A percentile compares a stretch with the other conserved stretches of the same genome.
Conservation (phyloP, 208 protist genomes). For the Angomonas desouzai region DNA sequence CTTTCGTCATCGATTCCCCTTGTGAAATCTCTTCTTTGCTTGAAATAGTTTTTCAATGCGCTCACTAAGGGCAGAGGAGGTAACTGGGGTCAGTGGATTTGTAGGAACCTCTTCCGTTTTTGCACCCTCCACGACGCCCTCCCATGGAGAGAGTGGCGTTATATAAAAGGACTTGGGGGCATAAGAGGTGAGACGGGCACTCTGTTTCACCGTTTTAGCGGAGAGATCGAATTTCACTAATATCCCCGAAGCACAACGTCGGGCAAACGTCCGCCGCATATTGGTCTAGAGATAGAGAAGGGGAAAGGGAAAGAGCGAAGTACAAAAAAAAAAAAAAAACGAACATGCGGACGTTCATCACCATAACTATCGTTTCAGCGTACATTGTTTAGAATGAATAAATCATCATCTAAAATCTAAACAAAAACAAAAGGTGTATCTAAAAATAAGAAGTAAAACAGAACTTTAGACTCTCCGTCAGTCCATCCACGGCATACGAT, state of each 20-base stretch:
- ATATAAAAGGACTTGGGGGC: not conserved
- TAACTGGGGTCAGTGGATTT: not conserved
- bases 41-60: not conserved
- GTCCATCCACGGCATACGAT: slow-evolving; percentile 12
- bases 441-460: not conserved
- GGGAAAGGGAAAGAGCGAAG: not conserved
- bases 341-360: not conserved
- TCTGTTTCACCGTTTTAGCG: not conserved
- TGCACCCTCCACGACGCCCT: not conserved
- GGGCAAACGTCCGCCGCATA: not conserved
- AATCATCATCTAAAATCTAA: not conserved
- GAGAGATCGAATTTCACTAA: not conserved
- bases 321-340: not conserved
- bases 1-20: not conserved
- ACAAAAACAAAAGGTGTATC: not conserved
- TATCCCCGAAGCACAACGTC: not conserved
- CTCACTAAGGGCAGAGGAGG: not conserved
- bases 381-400: no score
- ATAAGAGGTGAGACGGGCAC: not conserved
- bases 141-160: not conserved
- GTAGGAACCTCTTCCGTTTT: not conserved
- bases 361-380: no score
- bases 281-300: not conserved
- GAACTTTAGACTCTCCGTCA: not conserved
- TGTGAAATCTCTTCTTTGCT: not conserved